Evolutionary conservation across 2,329 filamentous ascomycete genomes (phyloP), one percentile per base, ranked within the genome.

Genomic region (Nannizziopsis arthrosporioides): DNA sequence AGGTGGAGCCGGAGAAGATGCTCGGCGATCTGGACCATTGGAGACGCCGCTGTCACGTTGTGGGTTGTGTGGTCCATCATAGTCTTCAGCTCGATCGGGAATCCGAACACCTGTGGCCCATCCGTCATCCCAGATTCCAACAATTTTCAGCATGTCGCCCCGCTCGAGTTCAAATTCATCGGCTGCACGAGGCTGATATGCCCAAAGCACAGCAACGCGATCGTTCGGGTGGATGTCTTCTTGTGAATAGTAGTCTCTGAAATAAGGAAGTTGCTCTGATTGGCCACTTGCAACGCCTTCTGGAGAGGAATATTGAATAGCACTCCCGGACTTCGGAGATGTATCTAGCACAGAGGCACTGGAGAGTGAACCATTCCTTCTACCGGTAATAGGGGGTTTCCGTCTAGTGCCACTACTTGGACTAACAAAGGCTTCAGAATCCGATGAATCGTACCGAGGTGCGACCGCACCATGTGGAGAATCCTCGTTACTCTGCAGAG

Each of bases 71-170:
- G 82, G 77, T 38, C 77, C 75, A 57, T 94, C 85, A 81, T 87
- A 95, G 54, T 95, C 86, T 52, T 96, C 90, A 2, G 88, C 88
- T 48, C 80, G 77, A 58, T 94, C 85, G 47, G 82, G 76, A 48
- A 94, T 71, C 61, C 93, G 75, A 48, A 95, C 77, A 58, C 92
- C 92, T 1, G 92, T 98, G 9, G 92, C 92, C 92, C 92, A 98
- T 41, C 92, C 92, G 63, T 98, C 92, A 60, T 98, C 92, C 92
- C 92, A 98, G 56, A 98, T 98, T 53, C 92, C 92, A 30, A 96
- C 84, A 11, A 98, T 82, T 70, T 95, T 96, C 60, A 98, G 76
- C 89, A 98, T 95, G 62, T 98, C 92, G 47, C 92, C 92, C 50
- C 92, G 81, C 59, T 96, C 92, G 34, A 98, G 73, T 35, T 86